These are phyloP conservation scores for Hypericum androsaemum DNA, from an alignment of 345 rosid genomes.

Conservation along the genomic window DNA sequence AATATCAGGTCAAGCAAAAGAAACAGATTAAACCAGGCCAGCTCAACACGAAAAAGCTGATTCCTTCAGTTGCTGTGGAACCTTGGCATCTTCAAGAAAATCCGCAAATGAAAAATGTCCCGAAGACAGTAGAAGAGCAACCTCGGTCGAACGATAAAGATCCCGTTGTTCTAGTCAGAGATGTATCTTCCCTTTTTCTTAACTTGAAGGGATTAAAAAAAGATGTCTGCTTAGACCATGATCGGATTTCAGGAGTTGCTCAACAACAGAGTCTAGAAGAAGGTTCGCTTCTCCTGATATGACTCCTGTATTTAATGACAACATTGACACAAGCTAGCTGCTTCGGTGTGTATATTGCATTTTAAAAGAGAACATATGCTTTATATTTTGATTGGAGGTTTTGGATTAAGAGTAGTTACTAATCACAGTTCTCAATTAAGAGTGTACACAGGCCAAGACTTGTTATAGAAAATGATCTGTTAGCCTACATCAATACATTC, in stretches of 20 bases:
- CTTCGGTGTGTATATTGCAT: too few species aligned
- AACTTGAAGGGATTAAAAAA: slow-evolving; percentile 6
- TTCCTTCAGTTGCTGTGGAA: slow-evolving; percentile 24
- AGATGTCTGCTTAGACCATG: slow-evolving; percentile 12
- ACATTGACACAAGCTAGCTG: background rate
- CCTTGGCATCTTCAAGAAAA: slow-evolving; percentile 16
- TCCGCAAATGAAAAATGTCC: slow-evolving; percentile 9
- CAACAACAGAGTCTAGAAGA: slow-evolving; percentile 15
- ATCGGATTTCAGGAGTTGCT: slow-evolving; percentile 15
- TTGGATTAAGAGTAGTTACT: too few species aligned
- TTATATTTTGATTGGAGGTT: too few species aligned
- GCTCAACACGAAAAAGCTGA: slow-evolving; percentile 30
- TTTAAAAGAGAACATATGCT: too few species aligned
- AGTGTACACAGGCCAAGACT: too few species aligned
- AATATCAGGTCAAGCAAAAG: slow-evolving; percentile 36
- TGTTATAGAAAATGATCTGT: too few species aligned
- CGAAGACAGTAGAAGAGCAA: slow-evolving; percentile 12
- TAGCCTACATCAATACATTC: too few species aligned
- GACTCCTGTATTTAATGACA: background rate
- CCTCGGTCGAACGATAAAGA: slow-evolving; percentile 6
- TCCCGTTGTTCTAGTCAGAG: slow-evolving; percentile 15
- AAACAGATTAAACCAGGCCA: slow-evolving; percentile 36
- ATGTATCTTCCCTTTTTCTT: slow-evolving; percentile 13
- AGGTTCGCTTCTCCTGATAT: slow-evolving; percentile 21
- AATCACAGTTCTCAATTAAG: too few species aligned